These are phyloP conservation scores for Entomortierella chlamydospora DNA, from an alignment of 192 early-diverging fungal genomes.

Conservation along the genomic window DNA sequence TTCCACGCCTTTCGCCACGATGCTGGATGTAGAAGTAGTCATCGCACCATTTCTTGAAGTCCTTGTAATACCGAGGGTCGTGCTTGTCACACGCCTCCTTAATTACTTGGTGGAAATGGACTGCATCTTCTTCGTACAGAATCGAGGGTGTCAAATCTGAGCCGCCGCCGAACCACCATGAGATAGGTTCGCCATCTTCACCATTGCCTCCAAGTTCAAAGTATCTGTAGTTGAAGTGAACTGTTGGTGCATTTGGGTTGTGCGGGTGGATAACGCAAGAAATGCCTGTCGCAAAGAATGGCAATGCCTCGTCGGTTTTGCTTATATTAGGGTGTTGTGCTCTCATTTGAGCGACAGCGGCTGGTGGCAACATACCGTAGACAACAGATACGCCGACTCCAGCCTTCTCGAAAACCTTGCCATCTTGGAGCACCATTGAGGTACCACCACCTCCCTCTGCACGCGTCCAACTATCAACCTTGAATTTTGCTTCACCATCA, in stretches of 20 bases:
- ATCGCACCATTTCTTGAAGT: constrained; percentile 98
- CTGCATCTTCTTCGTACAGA: constrained; percentile 90
- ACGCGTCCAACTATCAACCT: constrained; percentile 85
- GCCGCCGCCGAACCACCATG: constrained; percentile 98
- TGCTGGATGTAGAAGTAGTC: constrained; percentile 92
- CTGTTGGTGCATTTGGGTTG: constrained; percentile 95
- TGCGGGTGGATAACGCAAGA: constrained; percentile 93
- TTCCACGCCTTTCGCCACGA: constrained; percentile 87
- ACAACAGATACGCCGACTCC: constrained; percentile 94
- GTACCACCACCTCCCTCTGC: constrained; percentile 92
- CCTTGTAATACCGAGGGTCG: constrained; percentile 82
- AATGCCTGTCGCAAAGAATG: constrained; percentile 92
- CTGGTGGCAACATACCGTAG: constrained; percentile 83
- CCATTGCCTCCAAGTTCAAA: constrained; percentile 85
- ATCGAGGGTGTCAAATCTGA: constrained; percentile 94
- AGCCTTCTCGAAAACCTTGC: constrained; percentile 95
- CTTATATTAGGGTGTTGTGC: constrained; percentile 76
- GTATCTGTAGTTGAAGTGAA: constrained; percentile 97
- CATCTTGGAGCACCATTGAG: constrained; percentile 91
- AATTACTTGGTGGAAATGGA: constrained; percentile 92
- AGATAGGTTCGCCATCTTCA: constrained; percentile 68
- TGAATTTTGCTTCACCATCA: constrained; percentile 71
- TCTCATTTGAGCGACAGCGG: constrained; percentile 89
- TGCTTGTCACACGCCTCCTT: constrained; percentile 93
- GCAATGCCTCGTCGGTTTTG: constrained; percentile 62